A percentile compares a stretch with the other conserved stretches of the same genome.
phyloP scores from a whole-genome alignment of 805 yeast genomes.

The Komagataella mondaviorum region DNA sequence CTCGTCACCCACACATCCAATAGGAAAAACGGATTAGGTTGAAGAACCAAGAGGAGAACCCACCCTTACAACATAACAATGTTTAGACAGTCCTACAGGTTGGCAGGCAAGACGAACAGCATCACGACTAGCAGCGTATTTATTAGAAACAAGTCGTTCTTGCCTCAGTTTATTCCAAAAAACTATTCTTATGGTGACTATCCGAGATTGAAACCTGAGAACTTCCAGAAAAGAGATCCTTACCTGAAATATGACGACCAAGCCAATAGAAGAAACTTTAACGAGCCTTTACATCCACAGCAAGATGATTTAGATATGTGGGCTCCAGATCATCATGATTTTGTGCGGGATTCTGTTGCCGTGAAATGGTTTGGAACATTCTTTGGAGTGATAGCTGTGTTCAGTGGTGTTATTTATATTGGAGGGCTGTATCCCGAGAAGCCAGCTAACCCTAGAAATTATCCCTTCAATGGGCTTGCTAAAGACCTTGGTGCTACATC shows the following conservation, averaged over 20 bases:
- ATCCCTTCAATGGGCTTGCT: slow-evolving; percentile 66
- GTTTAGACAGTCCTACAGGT: neutral
- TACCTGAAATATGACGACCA: slow-evolving; percentile 64
- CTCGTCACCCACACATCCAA: neutral
- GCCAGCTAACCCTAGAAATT: slow-evolving; percentile 66
- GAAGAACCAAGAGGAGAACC: neutral
- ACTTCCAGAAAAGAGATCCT: slow-evolving; percentile 58
- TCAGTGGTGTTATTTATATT: slow-evolving; percentile 27
- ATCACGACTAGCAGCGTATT: neutral
- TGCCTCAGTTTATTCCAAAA: slow-evolving; percentile 18
- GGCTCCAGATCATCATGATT: slow-evolving; percentile 69
- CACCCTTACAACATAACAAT: neutral
- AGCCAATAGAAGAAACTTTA: slow-evolving; percentile 67
- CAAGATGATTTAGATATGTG: slow-evolving; percentile 71
- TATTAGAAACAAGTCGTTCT: slow-evolving; percentile 4
- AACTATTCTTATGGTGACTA: slow-evolving; percentile 10
- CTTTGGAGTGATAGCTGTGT: slow-evolving; percentile 27
- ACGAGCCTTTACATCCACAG: slow-evolving; percentile 58
- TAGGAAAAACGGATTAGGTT: neutral
- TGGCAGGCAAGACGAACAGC: neutral
- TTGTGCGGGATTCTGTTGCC: slow-evolving; percentile 48
- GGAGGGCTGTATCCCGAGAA: slow-evolving; percentile 48
- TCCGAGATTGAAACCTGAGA: slow-evolving; percentile 34
- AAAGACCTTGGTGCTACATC: slow-evolving; percentile 55
- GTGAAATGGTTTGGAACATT: slow-evolving; percentile 41